Percentiles rank a stretch among this genome's conserved stretches.
Conservation (phyloP, 331 rosid species). For the Ulmus americana region DNA sequence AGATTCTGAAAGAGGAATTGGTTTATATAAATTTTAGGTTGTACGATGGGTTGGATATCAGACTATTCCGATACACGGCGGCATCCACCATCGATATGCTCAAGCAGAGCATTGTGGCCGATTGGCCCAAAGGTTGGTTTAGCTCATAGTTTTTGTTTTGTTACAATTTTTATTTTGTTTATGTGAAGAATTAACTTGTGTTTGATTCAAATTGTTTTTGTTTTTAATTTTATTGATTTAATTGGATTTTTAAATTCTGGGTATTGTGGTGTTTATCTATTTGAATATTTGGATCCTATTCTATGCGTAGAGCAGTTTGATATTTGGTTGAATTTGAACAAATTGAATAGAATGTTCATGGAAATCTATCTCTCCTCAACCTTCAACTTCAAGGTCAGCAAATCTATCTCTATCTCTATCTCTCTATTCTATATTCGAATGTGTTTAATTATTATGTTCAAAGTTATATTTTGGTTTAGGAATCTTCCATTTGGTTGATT, state of each 20-base stretch:
- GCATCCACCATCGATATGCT: no score
- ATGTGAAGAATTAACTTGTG: background rate
- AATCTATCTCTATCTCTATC: no score
- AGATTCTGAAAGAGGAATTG: slow-evolving; percentile 88
- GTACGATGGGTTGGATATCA: slow-evolving; percentile 80
- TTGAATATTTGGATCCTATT: background rate
- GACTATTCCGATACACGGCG: slow-evolving; percentile 79
- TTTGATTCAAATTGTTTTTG: slow-evolving; percentile 3
- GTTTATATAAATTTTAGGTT: slow-evolving; percentile 74
- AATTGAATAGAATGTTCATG: background rate
- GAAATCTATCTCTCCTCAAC: background rate
- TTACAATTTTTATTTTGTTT: background rate
- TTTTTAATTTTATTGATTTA: background rate
- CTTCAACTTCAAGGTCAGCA: no score
- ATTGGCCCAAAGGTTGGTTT: slow-evolving; percentile 81
- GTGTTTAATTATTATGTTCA: no score
- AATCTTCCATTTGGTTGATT: no score
- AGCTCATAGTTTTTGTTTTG: background rate
- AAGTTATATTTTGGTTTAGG: no score
- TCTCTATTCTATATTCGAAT: no score
- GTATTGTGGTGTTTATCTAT: background rate
- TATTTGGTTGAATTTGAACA: background rate
- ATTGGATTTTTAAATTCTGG: background rate
- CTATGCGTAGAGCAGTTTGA: background rate
- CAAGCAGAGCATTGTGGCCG: no score